Conservation (phyloP, 2,329 filamentous ascomycete species). For the Fusarium austroafricanum region DNA sequence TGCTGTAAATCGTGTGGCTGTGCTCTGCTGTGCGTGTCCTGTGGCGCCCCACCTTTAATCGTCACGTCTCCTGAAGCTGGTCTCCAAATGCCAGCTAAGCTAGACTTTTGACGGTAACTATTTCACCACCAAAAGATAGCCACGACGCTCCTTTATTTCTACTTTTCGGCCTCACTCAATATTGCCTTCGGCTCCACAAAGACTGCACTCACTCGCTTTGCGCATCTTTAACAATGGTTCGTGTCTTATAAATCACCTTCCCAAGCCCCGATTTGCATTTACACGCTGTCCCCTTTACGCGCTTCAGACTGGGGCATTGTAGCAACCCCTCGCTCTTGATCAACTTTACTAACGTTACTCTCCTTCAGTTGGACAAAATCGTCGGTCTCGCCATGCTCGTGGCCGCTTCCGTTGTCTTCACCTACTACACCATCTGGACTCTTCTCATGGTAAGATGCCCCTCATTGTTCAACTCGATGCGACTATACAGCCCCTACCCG, state of each 20-base stretch:
- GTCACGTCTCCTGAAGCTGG: conserved; percentile 39
- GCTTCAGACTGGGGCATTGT: conserved; percentile 23
- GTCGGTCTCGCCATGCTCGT: conserved; percentile 75
- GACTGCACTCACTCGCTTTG: conserved; percentile 32
- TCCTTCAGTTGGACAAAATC: conserved; percentile 85
- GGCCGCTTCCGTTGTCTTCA: conserved; percentile 72
- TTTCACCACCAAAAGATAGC: conserved; percentile 29
- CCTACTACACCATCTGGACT: conserved; percentile 98
- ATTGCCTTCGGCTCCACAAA: conserved; percentile 22
- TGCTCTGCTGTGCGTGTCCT: too few species aligned
- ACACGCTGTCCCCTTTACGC: conserved; percentile 39
- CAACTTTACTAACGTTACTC: conserved; percentile 27
- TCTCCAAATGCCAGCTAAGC: conserved; percentile 23
- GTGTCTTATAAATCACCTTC: neutral
- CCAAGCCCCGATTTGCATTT: conserved; percentile 1
- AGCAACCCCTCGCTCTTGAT: conserved; percentile 40
- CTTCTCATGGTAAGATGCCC: conserved; percentile 82
- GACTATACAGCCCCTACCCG: neutral
- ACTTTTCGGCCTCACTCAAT: conserved; percentile 9
- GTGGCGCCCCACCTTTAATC: conserved; percentile 23
- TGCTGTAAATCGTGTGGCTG: conserved; percentile 6
- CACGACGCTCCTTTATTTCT: conserved; percentile 42
- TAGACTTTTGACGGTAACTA: conserved; percentile 36
- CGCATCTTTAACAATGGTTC: conserved; percentile 45
- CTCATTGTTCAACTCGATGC: conserved; percentile 13